Evolutionary conservation across 129 eudicot genomes (phyloP), one percentile per base, ranked within the genome.

Genomic region (Rutidosis leptorrhynchoides): DNA sequence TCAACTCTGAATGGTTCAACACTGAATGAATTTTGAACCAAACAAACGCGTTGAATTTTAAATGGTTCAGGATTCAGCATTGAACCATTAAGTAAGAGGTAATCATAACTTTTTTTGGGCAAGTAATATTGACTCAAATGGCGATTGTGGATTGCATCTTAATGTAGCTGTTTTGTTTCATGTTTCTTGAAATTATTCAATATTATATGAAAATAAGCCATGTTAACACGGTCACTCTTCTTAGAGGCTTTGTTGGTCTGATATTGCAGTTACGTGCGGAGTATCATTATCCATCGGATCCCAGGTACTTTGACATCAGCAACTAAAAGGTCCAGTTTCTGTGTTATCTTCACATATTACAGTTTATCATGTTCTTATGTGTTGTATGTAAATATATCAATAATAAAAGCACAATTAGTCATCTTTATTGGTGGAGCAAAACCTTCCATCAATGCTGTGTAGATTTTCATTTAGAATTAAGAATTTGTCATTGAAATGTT

Each of bases 291-390:
- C 98, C 98, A 30, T 81, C 87, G 25, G 83, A 93, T 74, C 98
- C 98, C 15, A 93, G 84, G 77, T 93, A 93, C 85, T 93, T 93
- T 70, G 88, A 88, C 76, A 85, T 93, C 84, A 78, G 87, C 71
- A 62, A 78, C 77, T 92, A 67, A 77, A 68, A 75, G 78, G 66
- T 28, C 58, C 16, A 17, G 26, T 60, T 30, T 49, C 69, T 25
- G 62, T 28, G 68, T 48, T 17, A 64, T 64, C 54, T 53, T 30
- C 68, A 14, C 69, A 35, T 69, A 62, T 62, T 62, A 62, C 55
- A 69, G 30, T 55, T 43, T 62, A 12, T 22, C 30, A 10, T 28
- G 62, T 51, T 49, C 74, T 58, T 53, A 40, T 11, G 46, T 40
- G 16, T 68, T 60, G 79, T 75, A 40, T 12, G 60, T 68, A 75